Evolutionary conservation across 441 rosid species (phyloP).

Genomic region (Breynia disticha): DNA sequence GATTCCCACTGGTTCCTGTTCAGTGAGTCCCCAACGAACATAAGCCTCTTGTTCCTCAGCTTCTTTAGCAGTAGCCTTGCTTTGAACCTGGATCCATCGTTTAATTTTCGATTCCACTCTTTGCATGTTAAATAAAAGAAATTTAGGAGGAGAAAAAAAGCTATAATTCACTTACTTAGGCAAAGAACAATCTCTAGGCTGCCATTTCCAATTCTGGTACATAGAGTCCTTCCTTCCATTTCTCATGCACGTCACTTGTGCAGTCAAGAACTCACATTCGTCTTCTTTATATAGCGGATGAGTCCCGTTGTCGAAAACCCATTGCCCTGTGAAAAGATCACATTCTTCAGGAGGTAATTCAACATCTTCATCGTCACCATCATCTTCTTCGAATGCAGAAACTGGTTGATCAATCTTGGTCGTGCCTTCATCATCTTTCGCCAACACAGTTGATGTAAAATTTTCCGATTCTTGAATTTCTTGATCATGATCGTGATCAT

Average conservation of each 20-base stretch:
- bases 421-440: conserved; percentile 12
- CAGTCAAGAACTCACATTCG: conserved; percentile 79
- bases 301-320: conserved; percentile 75
- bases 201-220: conserved; percentile 92
- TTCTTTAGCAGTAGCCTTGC: conserved; percentile 68
- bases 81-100: conserved; percentile 66
- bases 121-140: neutral
- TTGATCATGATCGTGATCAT: neutral
- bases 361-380: conserved; percentile 26
- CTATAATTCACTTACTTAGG: too few species aligned
- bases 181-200: conserved; percentile 71
- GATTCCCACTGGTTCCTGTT: conserved; percentile 95
- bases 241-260: conserved; percentile 86
- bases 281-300: conserved; percentile 69
- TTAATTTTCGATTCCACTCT: too few species aligned
- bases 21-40: conserved; percentile 87
- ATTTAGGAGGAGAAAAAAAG: conserved; percentile 7
- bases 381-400: conserved; percentile 28
- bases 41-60: conserved; percentile 76
- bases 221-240: conserved; percentile 68
- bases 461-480: conserved; percentile 3
- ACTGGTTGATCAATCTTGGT: conserved; percentile 18
- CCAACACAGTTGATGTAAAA: neutral
- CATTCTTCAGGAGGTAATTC: conserved; percentile 69
- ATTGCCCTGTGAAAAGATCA: conserved; percentile 68